These are phyloP conservation scores for Lyophyllum atratum DNA, from an alignment of 768 basidiomycete genomes.

Conservation along the genomic window DNA sequence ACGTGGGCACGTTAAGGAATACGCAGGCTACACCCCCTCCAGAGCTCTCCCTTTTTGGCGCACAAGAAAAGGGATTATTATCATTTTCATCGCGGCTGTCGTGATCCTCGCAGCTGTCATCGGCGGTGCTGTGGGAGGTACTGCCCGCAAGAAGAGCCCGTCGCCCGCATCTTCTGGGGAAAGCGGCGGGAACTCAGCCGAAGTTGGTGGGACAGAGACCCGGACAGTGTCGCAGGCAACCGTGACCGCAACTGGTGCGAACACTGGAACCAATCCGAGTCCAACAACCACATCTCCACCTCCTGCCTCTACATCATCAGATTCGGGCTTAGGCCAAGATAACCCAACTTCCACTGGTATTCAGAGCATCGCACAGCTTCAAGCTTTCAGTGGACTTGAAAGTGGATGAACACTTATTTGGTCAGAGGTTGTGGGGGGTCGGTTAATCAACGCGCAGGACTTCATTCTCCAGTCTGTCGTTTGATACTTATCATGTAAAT, in stretches of 20 bases:
- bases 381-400: too few relatives aligned
- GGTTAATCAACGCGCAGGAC: too few relatives aligned
- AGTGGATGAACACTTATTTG: too few relatives aligned
- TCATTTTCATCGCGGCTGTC: conserved; percentile 36
- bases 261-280: not conserved
- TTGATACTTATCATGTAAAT: not conserved
- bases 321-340: too few relatives aligned
- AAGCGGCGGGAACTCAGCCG: too few relatives aligned
- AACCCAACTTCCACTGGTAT: too few relatives aligned
- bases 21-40: conserved; percentile 11
- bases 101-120: conserved; percentile 52
- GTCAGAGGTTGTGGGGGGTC: too few relatives aligned
- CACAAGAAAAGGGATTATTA: conserved; percentile 43
- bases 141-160: conserved; percentile 15
- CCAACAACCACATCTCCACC: not conserved
- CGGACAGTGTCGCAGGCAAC: too few relatives aligned
- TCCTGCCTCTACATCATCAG: not conserved
- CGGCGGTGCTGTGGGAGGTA: conserved; percentile 62
- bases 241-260: not conserved
- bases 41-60: conserved; percentile 49
- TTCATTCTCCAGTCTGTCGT: too few relatives aligned
- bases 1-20: conserved; percentile 22
- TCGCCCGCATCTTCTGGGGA: too few relatives aligned
- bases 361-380: not conserved
- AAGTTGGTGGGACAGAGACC: too few relatives aligned